A percentile compares a stretch with the other conserved stretches of the same genome.
phyloP scores from a whole-genome alignment of 495 filamentous ascomycete species.

The Poronia punctata region DNA sequence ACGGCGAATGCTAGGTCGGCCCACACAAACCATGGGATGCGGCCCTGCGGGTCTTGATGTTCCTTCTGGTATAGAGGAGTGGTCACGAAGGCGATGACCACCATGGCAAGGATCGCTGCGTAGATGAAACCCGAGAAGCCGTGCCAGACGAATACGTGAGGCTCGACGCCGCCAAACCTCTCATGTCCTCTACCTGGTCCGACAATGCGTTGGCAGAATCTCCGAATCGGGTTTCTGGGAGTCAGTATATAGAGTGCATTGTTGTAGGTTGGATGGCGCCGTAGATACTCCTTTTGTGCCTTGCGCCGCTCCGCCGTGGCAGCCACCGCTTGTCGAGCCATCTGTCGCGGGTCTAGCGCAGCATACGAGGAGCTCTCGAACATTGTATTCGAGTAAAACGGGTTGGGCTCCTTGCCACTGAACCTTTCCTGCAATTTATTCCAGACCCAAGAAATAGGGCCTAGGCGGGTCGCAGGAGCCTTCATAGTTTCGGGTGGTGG shows the following conservation, averaged over 20 bases:
- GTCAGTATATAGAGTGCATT: constrained; percentile 83
- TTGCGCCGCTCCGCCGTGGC: constrained; percentile 74
- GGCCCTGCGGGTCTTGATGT: constrained; percentile 47
- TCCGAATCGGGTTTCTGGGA: constrained; percentile 67
- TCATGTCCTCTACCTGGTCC: constrained; percentile 83
- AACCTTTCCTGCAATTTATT: constrained; percentile 45
- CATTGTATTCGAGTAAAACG: constrained; percentile 81
- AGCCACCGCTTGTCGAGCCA: constrained; percentile 84
- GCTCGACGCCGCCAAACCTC: constrained; percentile 77
- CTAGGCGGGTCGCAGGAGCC: constrained; percentile 36
- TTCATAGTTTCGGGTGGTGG: constrained; percentile 20
- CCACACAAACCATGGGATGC: constrained; percentile 86
- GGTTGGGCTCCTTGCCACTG: constrained; percentile 73
- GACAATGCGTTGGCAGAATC: constrained; percentile 81
- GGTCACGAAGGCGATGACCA: constrained; percentile 86
- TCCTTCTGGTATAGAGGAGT: constrained; percentile 89
- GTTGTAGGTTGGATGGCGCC: constrained; percentile 85
- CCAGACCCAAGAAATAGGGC: constrained; percentile 51
- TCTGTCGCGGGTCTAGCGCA: constrained; percentile 70
- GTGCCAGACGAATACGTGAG: constrained; percentile 85
- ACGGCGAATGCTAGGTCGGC: constrained; percentile 84
- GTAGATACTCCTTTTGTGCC: constrained; percentile 84
- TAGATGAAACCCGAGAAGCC: constrained; percentile 91
- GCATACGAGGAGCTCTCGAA: constrained; percentile 63
- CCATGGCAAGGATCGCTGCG: constrained; percentile 91